A percentile compares a stretch with the other conserved stretches of the same genome.
Conservation (phyloP, 306 rosid genomes). For the Comarum palustre region DNA sequence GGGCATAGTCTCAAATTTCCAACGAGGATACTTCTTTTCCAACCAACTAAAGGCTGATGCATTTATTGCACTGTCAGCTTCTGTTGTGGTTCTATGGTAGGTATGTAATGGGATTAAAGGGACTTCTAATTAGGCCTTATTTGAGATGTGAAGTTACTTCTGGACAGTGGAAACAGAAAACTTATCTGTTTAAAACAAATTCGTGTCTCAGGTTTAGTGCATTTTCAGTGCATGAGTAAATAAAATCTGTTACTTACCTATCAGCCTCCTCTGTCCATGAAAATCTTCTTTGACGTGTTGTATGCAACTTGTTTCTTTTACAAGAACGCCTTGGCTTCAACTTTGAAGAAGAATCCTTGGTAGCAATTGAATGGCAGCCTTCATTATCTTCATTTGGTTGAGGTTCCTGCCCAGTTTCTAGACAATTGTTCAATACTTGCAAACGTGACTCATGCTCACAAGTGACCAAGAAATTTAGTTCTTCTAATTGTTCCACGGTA, state of each 20-base stretch:
- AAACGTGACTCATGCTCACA: constrained; percentile 32
- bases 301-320: constrained; percentile 38
- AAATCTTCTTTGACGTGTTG: constrained; percentile 67
- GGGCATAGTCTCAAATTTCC: no score
- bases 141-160: not conserved
- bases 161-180: not conserved
- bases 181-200: not conserved
- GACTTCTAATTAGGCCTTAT: not conserved
- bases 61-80: not conserved
- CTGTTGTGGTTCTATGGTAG: not conserved
- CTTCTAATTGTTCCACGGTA: constrained; percentile 36
- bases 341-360: constrained; percentile 40
- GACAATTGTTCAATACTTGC: constrained; percentile 40
- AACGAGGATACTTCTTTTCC: no score
- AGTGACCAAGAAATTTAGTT: constrained; percentile 33
- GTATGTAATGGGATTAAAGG: not conserved
- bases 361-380: constrained; percentile 41
- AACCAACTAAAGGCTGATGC: no score
- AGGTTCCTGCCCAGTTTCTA: constrained; percentile 34
- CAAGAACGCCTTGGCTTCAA: constrained; percentile 49
- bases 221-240: not conserved
- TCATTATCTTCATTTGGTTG: constrained; percentile 38
- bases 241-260: constrained; percentile 44
- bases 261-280: constrained; percentile 83
- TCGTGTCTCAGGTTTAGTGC: not conserved